Conservation (phyloP, 441 rosid genomes). For the Adansonia gregorii region DNA sequence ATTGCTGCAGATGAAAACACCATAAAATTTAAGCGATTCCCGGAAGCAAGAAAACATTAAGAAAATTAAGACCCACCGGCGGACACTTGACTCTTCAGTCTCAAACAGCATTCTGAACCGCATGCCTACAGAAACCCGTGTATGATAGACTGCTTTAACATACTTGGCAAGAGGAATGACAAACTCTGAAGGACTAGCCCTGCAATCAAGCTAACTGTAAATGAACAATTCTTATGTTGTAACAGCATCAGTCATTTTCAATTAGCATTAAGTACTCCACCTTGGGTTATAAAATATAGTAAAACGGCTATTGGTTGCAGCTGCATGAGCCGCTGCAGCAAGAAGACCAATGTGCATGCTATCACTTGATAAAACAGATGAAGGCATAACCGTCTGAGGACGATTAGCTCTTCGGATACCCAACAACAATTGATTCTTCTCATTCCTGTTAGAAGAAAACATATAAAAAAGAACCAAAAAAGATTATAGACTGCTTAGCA, state of each 20-base stretch:
- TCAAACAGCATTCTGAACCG: slow-evolving; percentile 78
- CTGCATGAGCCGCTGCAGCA: no score
- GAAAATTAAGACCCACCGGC: slow-evolving; percentile 45
- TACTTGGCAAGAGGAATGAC: slow-evolving; percentile 69
- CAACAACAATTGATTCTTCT: slow-evolving; percentile 64
- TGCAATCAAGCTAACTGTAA: slow-evolving; percentile 33
- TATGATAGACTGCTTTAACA: slow-evolving; percentile 65
- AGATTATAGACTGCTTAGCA: background rate
- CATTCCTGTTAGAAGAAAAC: slow-evolving; percentile 52
- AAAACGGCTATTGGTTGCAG: slow-evolving; percentile 49
- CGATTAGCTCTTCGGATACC: slow-evolving; percentile 70
- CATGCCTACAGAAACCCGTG: slow-evolving; percentile 75
- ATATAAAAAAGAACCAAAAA: background rate
- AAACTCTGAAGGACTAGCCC: slow-evolving; percentile 79
- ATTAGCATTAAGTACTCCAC: slow-evolving; percentile 31
- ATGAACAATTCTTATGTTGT: slow-evolving; percentile 11
- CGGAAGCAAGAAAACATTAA: background rate
- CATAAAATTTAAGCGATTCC: background rate
- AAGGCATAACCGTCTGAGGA: slow-evolving; percentile 74
- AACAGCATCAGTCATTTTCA: background rate
- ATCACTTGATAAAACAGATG: slow-evolving; percentile 72
- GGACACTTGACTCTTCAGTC: slow-evolving; percentile 76
- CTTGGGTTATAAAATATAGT: slow-evolving; percentile 73
- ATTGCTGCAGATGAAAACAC: background rate
- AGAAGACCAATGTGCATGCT: slow-evolving; percentile 28